These are phyloP conservation scores for Quercus tomentella DNA, from an alignment of 331 rosid genomes.

Conservation along the genomic window DNA sequence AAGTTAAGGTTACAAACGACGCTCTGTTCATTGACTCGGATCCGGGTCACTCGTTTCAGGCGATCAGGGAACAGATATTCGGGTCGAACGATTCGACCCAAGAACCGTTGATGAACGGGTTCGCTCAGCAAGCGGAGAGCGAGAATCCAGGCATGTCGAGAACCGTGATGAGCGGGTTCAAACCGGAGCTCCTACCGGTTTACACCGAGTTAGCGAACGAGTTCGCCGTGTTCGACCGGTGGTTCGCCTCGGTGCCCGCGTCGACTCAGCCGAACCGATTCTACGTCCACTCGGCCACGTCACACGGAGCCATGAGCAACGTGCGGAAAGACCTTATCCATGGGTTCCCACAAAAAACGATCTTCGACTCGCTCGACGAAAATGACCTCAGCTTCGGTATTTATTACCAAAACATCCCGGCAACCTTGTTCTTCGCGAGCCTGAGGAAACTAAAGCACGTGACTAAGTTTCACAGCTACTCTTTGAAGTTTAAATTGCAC, in stretches of 20 bases:
- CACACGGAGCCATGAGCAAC: constrained; percentile 91
- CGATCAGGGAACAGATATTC: constrained; percentile 77
- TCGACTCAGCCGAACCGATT: constrained; percentile 94
- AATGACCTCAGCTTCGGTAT: constrained; percentile 60
- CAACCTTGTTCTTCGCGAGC: constrained; percentile 70
- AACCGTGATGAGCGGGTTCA: constrained; percentile 87
- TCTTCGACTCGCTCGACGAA: constrained; percentile 82
- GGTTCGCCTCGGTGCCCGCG: constrained; percentile 93
- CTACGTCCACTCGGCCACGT: constrained; percentile 91
- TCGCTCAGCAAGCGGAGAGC: constrained; percentile 79
- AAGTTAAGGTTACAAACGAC: constrained; percentile 46
- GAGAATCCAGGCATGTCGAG: constrained; percentile 29
- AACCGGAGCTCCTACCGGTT: constrained; percentile 57
- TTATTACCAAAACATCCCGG: constrained; percentile 92
- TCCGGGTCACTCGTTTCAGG: constrained; percentile 93
- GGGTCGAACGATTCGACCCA: constrained; percentile 59
- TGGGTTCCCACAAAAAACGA: constrained; percentile 84
- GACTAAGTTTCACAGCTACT: constrained; percentile 52
- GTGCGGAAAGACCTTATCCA: constrained; percentile 71
- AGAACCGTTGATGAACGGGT: constrained; percentile 73
- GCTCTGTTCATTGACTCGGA: constrained; percentile 67
- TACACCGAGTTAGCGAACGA: constrained; percentile 61
- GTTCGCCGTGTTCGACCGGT: constrained; percentile 68
- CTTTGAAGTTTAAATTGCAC: constrained; percentile 61
- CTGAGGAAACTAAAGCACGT: constrained; percentile 54